These are phyloP conservation scores for Penicillium sp. DNA, from an alignment of 2,329 filamentous ascomycete species.

Conservation along the genomic window DNA sequence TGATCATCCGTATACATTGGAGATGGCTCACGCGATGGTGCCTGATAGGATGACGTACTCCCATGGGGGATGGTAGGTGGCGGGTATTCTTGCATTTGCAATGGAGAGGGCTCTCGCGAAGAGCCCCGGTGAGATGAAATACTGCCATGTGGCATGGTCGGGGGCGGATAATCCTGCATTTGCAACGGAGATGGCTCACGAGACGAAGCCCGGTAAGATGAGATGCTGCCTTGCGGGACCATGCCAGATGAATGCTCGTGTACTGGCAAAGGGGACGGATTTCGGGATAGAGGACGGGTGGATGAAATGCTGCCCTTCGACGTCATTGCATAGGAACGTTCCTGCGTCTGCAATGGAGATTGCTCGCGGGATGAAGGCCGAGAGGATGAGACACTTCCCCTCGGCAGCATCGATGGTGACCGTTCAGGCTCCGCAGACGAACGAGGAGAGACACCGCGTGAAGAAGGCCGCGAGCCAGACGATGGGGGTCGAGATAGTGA, in stretches of 20 bases:
- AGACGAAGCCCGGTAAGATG: conserved; percentile 11
- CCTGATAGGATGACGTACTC: background rate
- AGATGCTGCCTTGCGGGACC: conserved; percentile 3
- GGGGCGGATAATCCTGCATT: conserved; percentile 5
- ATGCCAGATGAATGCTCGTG: conserved; percentile 2
- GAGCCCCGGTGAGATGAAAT: conserved; percentile 9
- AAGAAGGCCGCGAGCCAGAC: conserved; percentile 30
- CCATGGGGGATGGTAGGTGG: conserved; percentile 5
- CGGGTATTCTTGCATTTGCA: conserved; percentile 35
- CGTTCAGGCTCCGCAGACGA: conserved; percentile 22
- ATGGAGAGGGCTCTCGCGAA: conserved; percentile 27
- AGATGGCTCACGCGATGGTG: conserved; percentile 25
- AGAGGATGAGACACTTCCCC: conserved; percentile 16
- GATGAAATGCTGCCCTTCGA: conserved; percentile 17
- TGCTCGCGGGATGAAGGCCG: conserved; percentile 29
- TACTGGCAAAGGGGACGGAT: conserved; percentile 8
- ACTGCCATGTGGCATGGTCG: conserved; percentile 7
- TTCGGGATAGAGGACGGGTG: conserved; percentile 12
- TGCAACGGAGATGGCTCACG: conserved; percentile 10
- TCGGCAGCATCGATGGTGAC: conserved; percentile 20
- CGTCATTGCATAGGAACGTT: conserved; percentile 12
- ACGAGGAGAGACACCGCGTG: conserved; percentile 29
- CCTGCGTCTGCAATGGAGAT: conserved; percentile 17
- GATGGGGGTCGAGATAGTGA: conserved; percentile 36
- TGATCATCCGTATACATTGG: conserved; percentile 37